A percentile compares a stretch with the other conserved stretches of the same genome.
These are phyloP conservation scores for Acanthamoeba castellanii DNA, from an alignment of 208 protist genomes.

Conservation along the genomic window DNA sequence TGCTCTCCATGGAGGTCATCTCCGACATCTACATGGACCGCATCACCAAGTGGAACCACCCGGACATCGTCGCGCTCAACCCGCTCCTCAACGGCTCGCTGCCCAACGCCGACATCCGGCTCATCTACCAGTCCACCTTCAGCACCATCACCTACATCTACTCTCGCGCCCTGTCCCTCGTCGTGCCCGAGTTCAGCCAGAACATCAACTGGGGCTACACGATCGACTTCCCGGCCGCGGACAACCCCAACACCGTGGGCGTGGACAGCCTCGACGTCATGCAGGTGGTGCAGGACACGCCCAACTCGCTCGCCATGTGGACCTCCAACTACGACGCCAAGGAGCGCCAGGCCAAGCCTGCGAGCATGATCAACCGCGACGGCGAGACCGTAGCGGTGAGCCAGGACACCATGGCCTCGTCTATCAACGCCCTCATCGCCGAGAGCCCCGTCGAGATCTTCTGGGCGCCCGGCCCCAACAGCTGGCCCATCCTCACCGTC, in stretches of 20 bases:
- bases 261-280: not conserved
- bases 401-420: not conserved
- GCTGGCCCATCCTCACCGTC: slow-evolving; percentile 1
- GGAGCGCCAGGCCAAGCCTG: not conserved
- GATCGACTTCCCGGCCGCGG: not conserved
- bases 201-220: not conserved
- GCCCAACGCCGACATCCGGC: not conserved
- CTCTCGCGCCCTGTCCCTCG: not conserved
- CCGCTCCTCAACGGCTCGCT: not conserved
- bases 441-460: not conserved
- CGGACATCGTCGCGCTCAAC: slow-evolving; percentile 14
- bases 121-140: not conserved
- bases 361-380: too few relatives aligned
- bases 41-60: slow-evolving; percentile 9
- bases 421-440: not conserved
- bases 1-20: not conserved
- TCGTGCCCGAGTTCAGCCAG: not conserved
- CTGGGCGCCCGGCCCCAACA: not conserved
- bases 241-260: not conserved
- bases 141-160: not conserved
- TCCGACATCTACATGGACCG: not conserved
- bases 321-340: not conserved
- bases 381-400: not conserved
- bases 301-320: not conserved
- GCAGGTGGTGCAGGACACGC: not conserved